Base-by-base conservation (phyloP, 163 green algal species). In the Chloroidium sp. region DNA sequence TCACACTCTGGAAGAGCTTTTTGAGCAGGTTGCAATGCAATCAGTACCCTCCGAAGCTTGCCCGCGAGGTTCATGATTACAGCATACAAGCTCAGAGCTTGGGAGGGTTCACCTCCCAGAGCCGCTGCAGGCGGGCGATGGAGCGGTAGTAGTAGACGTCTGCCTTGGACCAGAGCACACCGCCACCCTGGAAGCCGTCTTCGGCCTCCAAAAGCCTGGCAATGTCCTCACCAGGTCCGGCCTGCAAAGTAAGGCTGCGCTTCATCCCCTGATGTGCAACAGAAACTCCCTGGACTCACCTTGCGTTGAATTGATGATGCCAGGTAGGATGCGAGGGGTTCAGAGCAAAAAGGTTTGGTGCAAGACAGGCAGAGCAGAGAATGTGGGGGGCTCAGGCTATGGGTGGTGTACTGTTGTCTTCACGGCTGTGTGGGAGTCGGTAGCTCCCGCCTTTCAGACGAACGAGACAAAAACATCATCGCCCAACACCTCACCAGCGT, bases 91-190 rank as follows among this genome's bases (percentile, higher is more conserved):
- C 64, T 6, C 6, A 6, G 8, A 72, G 64, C 64, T 6, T 6
- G 64, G 64, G 64, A 10, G 8, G 64, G 64, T 59, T 58, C 57
- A 83, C 88, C 82, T 89, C 82, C 87, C 89, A 90, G 76, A 98
- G 85, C 69, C 89, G 88, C 87, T 97, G 93, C 84, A 98, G 58
- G 8, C 90, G 89, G 4, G 91, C 93, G 14, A 98, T 88, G 77
- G 82, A 89, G 59, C 83, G 82, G 82, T 86, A 94, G 85, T 94
- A 95, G 86, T 96, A 97, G 0, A 78, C 80, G 14, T 94, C 87
- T 0, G 91, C 90, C 61, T 90, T 90, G 6, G 59, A 8, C 92
- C 91, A 98, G 0, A 80, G 78, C 0, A 72, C 82, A 4, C 62
- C 72, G 0, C 87, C 85, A 77, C 82, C 75, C 2, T 58, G 64